Conservation (phyloP, 345 rosid species). For the Syzygium grande region DNA sequence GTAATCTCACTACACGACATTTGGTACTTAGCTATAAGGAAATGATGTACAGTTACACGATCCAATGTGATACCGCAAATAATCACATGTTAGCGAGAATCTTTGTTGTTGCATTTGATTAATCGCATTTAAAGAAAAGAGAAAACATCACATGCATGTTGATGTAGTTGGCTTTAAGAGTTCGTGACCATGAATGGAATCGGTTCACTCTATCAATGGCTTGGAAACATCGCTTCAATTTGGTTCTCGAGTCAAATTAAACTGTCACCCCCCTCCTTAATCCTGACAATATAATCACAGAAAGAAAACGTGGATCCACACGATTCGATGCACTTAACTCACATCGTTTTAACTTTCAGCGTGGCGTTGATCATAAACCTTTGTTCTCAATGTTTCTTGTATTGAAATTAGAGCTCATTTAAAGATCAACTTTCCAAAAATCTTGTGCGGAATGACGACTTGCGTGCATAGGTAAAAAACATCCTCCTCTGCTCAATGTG, state of each 20-base stretch:
- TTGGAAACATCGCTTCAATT: not conserved
- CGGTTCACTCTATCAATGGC: not conserved
- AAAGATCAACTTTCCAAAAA: not conserved
- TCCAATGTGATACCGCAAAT: not conserved
- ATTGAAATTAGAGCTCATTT: not conserved
- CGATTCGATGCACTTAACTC: no score
- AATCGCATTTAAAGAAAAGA: not conserved
- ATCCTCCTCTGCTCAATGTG: not conserved
- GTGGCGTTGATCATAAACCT: fast-evolving
- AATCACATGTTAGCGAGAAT: no score
- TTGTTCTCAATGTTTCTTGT: not conserved
- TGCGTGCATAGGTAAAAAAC: not conserved
- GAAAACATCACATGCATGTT: not conserved
- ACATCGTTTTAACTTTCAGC: fast-evolving
- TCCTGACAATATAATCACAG: fast-evolving
- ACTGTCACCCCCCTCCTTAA: not conserved
- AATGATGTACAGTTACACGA: no score
- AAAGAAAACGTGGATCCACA: no score
- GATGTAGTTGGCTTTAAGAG: not conserved
- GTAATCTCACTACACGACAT: no score
- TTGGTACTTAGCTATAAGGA: no score
- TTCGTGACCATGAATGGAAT: not conserved
- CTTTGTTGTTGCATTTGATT: not conserved
- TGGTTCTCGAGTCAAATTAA: not conserved
- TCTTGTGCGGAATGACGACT: not conserved